Conservation (phyloP, 179 eudicot genomes). For the Carnegiea gigantea region DNA sequence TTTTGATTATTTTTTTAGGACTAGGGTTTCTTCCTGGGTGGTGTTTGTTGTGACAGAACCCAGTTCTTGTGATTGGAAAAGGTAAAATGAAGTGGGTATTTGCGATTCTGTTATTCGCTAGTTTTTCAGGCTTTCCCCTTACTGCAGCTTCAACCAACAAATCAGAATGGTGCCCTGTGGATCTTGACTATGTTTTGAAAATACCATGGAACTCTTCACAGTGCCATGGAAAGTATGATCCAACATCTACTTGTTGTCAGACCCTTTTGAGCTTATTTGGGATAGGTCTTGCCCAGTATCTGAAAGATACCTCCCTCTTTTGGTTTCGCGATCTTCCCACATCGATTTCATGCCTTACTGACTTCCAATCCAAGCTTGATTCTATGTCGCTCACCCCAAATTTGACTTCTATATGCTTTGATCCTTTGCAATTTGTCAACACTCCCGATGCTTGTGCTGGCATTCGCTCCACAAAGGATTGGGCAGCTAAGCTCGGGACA, state of each 20-base stretch:
- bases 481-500: constrained; percentile 50
- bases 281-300: constrained; percentile 47
- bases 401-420: constrained; percentile 49
- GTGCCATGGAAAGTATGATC: constrained; percentile 27
- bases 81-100: constrained; percentile 22
- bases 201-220: constrained; percentile 51
- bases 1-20: neutral
- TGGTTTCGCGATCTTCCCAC: constrained; percentile 48
- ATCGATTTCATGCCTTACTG: constrained; percentile 51
- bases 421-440: constrained; percentile 55
- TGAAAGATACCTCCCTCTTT: constrained; percentile 46
- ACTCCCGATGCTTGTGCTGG: constrained; percentile 52
- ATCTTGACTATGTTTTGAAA: constrained; percentile 40
- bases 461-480: constrained; percentile 43
- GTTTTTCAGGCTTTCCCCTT: constrained; percentile 5
- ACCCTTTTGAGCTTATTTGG: constrained; percentile 62
- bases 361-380: constrained; percentile 49
- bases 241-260: constrained; percentile 46
- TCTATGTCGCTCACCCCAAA: constrained; percentile 41
- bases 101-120: constrained; percentile 26
- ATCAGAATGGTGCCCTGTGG: constrained; percentile 48
- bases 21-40: neutral
- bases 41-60: neutral
- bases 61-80: neutral
- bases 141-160: constrained; percentile 5